These are phyloP conservation scores for Candida incommunis DNA, from an alignment of 805 yeast genomes.

Conservation along the genomic window DNA sequence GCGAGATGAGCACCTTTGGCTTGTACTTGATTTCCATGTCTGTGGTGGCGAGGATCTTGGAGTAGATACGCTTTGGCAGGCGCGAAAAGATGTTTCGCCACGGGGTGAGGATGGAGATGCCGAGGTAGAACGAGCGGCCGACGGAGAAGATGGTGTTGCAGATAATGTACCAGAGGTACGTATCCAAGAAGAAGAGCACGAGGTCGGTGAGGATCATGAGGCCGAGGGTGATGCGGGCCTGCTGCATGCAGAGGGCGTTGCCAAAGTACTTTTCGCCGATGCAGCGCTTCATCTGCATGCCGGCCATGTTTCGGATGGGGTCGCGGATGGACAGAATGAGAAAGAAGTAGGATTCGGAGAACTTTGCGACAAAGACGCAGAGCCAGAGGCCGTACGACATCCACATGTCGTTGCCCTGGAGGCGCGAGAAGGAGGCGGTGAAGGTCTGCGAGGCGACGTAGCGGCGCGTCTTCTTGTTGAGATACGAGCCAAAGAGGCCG, in stretches of 20 bases:
- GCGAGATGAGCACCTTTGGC: conserved; percentile 95
- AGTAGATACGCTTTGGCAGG: conserved; percentile 96
- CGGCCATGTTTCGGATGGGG: conserved; percentile 81
- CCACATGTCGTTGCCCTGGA: conserved; percentile 87
- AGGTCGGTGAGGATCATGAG: conserved; percentile 88
- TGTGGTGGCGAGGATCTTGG: conserved; percentile 93
- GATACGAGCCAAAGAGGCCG: conserved; percentile 84
- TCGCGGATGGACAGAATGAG: conserved; percentile 81
- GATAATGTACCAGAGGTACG: conserved; percentile 96
- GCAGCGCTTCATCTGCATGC: conserved; percentile 75
- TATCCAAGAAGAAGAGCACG: conserved; percentile 94
- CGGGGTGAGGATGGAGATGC: conserved; percentile 97
- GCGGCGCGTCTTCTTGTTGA: conserved; percentile 74
- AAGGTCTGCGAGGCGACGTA: conserved; percentile 91
- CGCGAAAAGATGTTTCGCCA: conserved; percentile 99
- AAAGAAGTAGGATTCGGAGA: conserved; percentile 82
- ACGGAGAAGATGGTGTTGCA: conserved; percentile 91
- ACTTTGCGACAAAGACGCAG: conserved; percentile 79
- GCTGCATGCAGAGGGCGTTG: conserved; percentile 59
- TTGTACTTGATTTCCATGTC: conserved; percentile 99
- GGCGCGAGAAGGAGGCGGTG: conserved; percentile 77
- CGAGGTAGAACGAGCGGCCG: conserved; percentile 95
- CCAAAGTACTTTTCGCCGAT: conserved; percentile 90
- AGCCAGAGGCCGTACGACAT: conserved; percentile 88
- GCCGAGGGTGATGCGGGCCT: conserved; percentile 80